These are phyloP conservation scores for Nothomitra cinnamomea DNA, from an alignment of 2,329 filamentous ascomycete genomes.

Conservation along the genomic window DNA sequence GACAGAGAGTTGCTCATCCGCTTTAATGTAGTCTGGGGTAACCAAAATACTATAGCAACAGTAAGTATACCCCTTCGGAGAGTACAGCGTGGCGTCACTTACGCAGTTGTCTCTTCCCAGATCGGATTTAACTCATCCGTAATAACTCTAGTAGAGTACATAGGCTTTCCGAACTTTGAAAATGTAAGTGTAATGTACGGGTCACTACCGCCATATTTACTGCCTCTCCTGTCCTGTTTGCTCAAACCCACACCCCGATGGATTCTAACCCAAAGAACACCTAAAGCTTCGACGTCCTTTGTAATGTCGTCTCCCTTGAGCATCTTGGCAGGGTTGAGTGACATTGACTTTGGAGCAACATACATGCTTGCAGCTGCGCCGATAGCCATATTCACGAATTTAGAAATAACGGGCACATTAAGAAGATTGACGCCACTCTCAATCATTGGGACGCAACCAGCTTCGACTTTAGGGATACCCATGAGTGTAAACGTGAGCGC, in stretches of 20 bases:
- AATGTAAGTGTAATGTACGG: constrained; percentile 91
- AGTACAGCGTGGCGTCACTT: neutral
- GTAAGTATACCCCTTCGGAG: neutral
- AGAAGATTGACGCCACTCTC: constrained; percentile 78
- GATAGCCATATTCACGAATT: constrained; percentile 94
- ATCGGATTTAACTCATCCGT: constrained; percentile 86
- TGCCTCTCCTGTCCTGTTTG: constrained; percentile 77
- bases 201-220: constrained; percentile 73
- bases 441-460: constrained; percentile 85
- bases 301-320: constrained; percentile 81
- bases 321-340: constrained; percentile 77
- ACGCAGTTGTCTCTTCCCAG: constrained; percentile 72
- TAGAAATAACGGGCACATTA: constrained; percentile 81
- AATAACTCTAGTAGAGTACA: constrained; percentile 94
- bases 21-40: constrained; percentile 78
- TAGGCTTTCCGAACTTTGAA: constrained; percentile 92
- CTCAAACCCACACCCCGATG: constrained; percentile 75
- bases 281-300: constrained; percentile 73
- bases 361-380: constrained; percentile 76
- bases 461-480: constrained; percentile 77
- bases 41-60: constrained; percentile 41
- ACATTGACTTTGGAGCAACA: constrained; percentile 87
- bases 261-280: constrained; percentile 83
- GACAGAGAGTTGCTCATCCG: constrained; percentile 79
- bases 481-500: constrained; percentile 86